A percentile compares a stretch with the other conserved stretches of the same genome.
Conservation (phyloP, 805 yeast species). For the Vanderwaltozyma verrucispora region DNA sequence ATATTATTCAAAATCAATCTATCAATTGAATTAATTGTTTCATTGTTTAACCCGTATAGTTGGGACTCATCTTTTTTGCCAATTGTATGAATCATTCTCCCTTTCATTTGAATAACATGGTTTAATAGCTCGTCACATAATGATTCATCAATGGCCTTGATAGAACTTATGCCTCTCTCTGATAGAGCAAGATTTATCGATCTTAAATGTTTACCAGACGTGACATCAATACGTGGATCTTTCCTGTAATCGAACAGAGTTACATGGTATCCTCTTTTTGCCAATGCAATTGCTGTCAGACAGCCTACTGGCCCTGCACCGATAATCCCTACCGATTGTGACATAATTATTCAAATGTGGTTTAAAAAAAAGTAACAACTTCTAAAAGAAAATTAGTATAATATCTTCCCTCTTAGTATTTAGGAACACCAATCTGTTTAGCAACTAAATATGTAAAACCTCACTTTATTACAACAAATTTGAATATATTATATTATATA, state of each 20-base stretch:
- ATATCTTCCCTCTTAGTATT: too few relatives aligned
- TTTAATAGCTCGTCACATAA: constrained; percentile 47
- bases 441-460: too few relatives aligned
- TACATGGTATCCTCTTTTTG: constrained; percentile 61
- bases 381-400: too few relatives aligned
- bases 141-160: constrained; percentile 48
- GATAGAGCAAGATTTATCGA: constrained; percentile 88
- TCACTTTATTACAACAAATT: too few relatives aligned
- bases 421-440: too few relatives aligned
- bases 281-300: constrained; percentile 70
- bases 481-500: too few relatives aligned
- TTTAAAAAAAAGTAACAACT: too few relatives aligned
- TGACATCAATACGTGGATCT: constrained; percentile 45
- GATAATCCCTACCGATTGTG: constrained; percentile 43
- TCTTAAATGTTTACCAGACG: constrained; percentile 35
- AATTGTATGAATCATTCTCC: constrained; percentile 77
- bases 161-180: constrained; percentile 66
- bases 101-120: constrained; percentile 73
- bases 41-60: constrained; percentile 71
- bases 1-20: constrained; percentile 56
- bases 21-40: constrained; percentile 77
- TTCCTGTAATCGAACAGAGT: constrained; percentile 58
- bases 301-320: constrained; percentile 94
- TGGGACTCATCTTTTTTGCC: constrained; percentile 59
- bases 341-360: too few relatives aligned